Base-by-base conservation (phyloP, 2,329 filamentous ascomycete genomes). In the Scedosporium aurantiacum region DNA sequence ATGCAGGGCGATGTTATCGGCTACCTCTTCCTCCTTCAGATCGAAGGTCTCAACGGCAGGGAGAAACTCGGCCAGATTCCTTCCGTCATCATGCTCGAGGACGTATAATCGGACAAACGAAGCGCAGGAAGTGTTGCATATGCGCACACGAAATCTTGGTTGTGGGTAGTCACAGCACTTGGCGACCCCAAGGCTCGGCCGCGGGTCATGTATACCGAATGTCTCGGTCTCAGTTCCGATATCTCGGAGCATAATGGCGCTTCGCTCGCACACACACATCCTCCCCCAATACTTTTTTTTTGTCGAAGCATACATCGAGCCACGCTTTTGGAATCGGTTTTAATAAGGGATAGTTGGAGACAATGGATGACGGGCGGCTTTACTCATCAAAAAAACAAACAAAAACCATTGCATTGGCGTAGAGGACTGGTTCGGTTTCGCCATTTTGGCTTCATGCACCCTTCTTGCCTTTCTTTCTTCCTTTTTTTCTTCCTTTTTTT, bases 1-100 rank as follows among this genome's bases (percentile, higher is more conserved):
- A 84, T 95, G 66, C 91, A 91, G 67, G 94, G 92, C 66, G 80
- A 84, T n/a, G 80, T 97, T 56, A 76, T 96, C 63, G 93, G 91
- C 68, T 97, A 90, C 76, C 79, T 97, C 65, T 99, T 99, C 80
- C 90, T 99, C 70, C 89, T 97, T 73, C 93, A 97, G 76, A 88
- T 99, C 66, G 88, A 91, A 68, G 93, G 94, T 76, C 85, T 99
- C 67, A 90, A 96, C 72, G 94, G 94, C 67, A 86, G 91, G 68
- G 88, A 91, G 65, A 94, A 96, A 82, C 88, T 99, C 67, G 85
- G 87, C 67, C 87, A 87, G 61, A 74, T 76, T 57, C 91, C 91
- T 10, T 87, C 92, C 60, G 84, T 89, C 72, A 96, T 93, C 52
- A 84, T 99, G 43, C 83, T 99, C 64, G 87, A 84, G 66, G 73